Evolutionary conservation across 2,329 filamentous ascomycete species (phyloP), one percentile per base, ranked within the genome.

Genomic region (Talaromyces verruculosus): DNA sequence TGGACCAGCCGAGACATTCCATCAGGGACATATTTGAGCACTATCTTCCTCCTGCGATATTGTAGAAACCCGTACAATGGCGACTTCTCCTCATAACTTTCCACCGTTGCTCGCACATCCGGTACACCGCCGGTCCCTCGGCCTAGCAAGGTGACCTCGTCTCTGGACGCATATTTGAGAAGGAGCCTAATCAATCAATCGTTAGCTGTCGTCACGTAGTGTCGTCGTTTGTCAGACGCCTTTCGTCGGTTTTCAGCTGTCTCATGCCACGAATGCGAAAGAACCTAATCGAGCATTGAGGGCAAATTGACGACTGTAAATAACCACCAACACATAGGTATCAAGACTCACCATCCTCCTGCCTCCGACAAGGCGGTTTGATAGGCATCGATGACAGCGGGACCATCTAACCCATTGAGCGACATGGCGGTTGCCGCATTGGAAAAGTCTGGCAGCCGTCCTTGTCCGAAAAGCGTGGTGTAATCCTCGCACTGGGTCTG

Each of bases 11-110:
- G 87, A 69, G 95, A 98, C 70, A 93, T 94, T 67, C 89, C 91
- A 67, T 96, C 92, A 0, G 94, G 95, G 68, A 97, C 85, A 77
- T 95, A 97, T 81, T 95, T 97, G 77, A 99, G 86, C 67, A 99
- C 81, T 59, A 98, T 91, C 79, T 93, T 97, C 75, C 93, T 88
- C 75, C 93, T 88, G 65, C 94, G 86, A 78, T 97, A 98, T 72
- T 91, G 89, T 71, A 99, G 81, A 76, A 97, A 92, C 63, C 95
- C 95, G 75, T 96, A 99, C 58, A 99, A 83, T 25, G 95, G 95
- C 68, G 92, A 95, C 64, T 87, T 86, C 70, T 97, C 93, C 65
- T 91, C 87, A 76, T 96, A 96, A 68, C 87, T 83, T 67, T 89
- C 86, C 71, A 98, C 89, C 65, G 88, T 86, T 73, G 88, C 88